Conservation (phyloP, 2,329 filamentous ascomycete species). For the Fusarium pseudocircinatum region DNA sequence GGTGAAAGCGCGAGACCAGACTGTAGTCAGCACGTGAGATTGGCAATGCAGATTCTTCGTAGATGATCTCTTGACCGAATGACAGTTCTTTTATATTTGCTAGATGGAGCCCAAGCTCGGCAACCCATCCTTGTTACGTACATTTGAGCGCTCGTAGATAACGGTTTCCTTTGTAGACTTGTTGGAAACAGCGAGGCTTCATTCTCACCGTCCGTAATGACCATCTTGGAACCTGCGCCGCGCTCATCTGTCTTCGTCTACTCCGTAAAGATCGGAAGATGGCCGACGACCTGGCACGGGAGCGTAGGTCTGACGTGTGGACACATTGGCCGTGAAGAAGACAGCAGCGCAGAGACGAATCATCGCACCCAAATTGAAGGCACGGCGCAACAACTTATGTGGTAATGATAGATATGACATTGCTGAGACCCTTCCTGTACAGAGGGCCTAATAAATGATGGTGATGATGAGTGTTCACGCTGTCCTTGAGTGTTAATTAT, state of each 20-base stretch:
- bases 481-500: neutral
- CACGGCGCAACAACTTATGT: neutral
- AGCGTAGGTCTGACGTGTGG: neutral
- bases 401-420: neutral
- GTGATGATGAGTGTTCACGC: neutral
- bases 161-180: neutral
- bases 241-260: neutral
- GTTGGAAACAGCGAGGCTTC: neutral
- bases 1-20: too few species aligned
- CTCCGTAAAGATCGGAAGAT: neutral
- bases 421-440: neutral
- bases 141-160: neutral
- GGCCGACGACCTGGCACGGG: accelerated
- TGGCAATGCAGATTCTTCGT: too few species aligned
- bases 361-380: neutral
- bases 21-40: neutral
- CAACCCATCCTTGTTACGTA: neutral
- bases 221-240: neutral
- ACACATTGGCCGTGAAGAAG: too few species aligned
- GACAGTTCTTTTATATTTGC: neutral
- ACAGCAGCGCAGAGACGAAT: neutral
- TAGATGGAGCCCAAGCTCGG: accelerated
- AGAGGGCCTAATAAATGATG: neutral
- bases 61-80: too few species aligned
- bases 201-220: neutral